These are phyloP conservation scores for Colletotrichum echinochloae DNA, from an alignment of 2,329 filamentous ascomycete genomes.

Conservation along the genomic window DNA sequence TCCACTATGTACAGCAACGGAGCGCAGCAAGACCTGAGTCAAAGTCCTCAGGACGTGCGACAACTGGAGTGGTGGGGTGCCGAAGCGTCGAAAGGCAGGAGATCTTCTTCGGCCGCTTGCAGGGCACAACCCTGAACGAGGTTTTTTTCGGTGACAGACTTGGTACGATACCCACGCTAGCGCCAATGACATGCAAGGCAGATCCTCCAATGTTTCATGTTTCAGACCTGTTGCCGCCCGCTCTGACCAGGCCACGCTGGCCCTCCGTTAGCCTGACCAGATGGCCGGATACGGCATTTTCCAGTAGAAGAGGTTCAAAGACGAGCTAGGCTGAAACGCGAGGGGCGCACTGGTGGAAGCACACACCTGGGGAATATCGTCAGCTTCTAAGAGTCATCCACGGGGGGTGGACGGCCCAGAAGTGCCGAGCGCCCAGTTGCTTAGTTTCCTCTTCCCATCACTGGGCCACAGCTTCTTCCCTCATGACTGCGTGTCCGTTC, in stretches of 20 bases:
- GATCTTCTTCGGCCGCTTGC: slow-evolving; percentile 33
- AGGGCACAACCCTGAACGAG: slow-evolving; percentile 23
- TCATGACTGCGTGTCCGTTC: slow-evolving; percentile 20
- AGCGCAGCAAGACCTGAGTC: slow-evolving; percentile 2
- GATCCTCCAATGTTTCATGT: slow-evolving; percentile 39
- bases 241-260: slow-evolving; percentile 36
- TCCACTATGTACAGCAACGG: neutral
- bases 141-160: neutral
- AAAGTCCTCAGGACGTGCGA: neutral
- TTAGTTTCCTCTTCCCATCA: slow-evolving; percentile 2
- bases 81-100: slow-evolving; percentile 18
- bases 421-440: slow-evolving; percentile 7
- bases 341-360: neutral
- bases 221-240: slow-evolving; percentile 37
- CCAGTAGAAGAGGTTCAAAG: slow-evolving; percentile 4
- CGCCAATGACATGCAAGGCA: slow-evolving; percentile 32
- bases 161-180: slow-evolving; percentile 7
- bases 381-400: slow-evolving; percentile 19
- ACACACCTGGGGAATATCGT: slow-evolving; percentile 23
- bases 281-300: slow-evolving; percentile 31
- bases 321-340: slow-evolving; percentile 30
- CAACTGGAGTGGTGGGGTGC: slow-evolving; percentile 21
- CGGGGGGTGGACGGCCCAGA: neutral
- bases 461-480: slow-evolving; percentile 24
- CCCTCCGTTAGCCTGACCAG: slow-evolving; percentile 31